Conservation (phyloP, 805 yeast genomes). For the Saccharomycopsis javanensis region DNA sequence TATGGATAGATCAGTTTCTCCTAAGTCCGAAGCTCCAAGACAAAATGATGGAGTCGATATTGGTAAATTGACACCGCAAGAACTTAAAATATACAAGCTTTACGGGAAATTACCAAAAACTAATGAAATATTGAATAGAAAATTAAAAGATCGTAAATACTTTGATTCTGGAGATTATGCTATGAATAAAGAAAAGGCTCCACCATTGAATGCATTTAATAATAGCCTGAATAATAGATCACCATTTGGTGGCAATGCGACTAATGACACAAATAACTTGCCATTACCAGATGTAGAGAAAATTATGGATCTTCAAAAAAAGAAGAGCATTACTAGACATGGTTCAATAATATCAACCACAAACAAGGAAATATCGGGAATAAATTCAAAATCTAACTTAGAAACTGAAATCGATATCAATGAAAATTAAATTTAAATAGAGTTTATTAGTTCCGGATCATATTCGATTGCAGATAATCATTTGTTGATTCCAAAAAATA, state of each 20-base stretch:
- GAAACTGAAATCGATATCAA: conserved; percentile 16
- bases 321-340: conserved; percentile 17
- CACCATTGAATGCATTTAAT: background rate
- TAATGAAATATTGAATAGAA: conserved; percentile 63
- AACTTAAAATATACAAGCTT: conserved; percentile 62
- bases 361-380: conserved; percentile 18
- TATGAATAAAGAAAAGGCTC: conserved; percentile 34
- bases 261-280: conserved; percentile 8
- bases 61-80: conserved; percentile 63
- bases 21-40: conserved; percentile 10
- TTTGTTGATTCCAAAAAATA: no score
- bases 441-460: no score
- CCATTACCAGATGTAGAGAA: conserved; percentile 19
- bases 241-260: conserved; percentile 13
- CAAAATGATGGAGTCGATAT: conserved; percentile 32
- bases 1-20: conserved; percentile 13
- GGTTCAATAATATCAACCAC: conserved; percentile 18
- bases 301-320: conserved; percentile 16
- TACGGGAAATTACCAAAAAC: conserved; percentile 83
- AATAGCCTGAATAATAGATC: background rate
- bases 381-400: conserved; percentile 14
- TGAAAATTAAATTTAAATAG: background rate
- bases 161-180: conserved; percentile 95
- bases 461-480: no score
- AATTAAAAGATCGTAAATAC: conserved; percentile 78